Percentiles rank a stretch among this genome's conserved stretches.
These are phyloP conservation scores for Cucurbita moschata DNA, from an alignment of 306 rosid genomes.

Conservation along the genomic window DNA sequence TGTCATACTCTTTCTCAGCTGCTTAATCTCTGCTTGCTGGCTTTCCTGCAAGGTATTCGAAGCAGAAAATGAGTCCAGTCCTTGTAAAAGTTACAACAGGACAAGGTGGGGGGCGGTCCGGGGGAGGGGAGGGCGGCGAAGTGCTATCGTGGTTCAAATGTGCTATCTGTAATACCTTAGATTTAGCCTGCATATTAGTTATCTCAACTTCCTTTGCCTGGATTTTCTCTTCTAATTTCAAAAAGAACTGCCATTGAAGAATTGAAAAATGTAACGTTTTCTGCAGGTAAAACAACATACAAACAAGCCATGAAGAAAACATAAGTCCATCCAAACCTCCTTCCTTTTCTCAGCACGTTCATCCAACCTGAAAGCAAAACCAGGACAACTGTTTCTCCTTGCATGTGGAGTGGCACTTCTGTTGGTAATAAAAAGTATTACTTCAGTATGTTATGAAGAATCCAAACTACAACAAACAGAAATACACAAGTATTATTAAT, in stretches of 20 bases:
- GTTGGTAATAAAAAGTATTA: conserved; percentile 5
- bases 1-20: conserved; percentile 61
- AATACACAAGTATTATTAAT: not conserved
- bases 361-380: conserved; percentile 71
- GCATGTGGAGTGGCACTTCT: conserved; percentile 39
- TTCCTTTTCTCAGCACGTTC: conserved; percentile 92
- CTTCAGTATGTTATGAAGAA: conserved; percentile 1
- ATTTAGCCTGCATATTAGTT: conserved; percentile 56
- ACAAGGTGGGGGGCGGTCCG: not conserved
- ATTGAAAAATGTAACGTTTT: not conserved
- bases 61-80: not conserved
- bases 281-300: not conserved
- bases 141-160: not conserved
- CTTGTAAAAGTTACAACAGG: not conserved
- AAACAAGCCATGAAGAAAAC: not conserved
- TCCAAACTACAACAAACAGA: not conserved
- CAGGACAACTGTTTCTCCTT: conserved; percentile 37
- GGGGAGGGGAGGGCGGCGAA: not conserved
- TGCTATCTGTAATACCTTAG: conserved; percentile 40
- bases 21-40: conserved; percentile 83
- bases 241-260: conserved; percentile 49
- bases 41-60: conserved; percentile 38
- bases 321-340: conserved; percentile 42
- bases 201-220: conserved; percentile 88
- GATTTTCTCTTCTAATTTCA: conserved; percentile 85